phyloP scores from a whole-genome alignment of 306 rosid genomes.

The Medicago ruthenica region DNA sequence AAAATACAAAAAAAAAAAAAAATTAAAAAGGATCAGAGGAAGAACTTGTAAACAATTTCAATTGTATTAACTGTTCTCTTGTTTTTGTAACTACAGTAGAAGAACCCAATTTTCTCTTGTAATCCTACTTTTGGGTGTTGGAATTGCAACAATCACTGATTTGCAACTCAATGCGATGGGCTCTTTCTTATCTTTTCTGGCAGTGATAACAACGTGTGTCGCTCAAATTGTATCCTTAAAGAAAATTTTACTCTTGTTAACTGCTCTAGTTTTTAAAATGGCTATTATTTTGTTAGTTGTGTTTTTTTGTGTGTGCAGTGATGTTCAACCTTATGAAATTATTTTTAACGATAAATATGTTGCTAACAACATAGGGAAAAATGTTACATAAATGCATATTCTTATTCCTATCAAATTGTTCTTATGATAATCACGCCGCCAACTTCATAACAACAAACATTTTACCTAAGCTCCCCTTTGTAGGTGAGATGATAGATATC shows the following conservation, averaged over 20 bases:
- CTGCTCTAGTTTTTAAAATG: conserved; percentile 1
- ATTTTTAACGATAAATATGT: conserved; percentile 1
- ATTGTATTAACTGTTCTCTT: conserved; percentile 38
- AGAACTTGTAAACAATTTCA: too few relatives aligned
- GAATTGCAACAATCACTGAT: conserved; percentile 93
- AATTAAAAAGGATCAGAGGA: too few relatives aligned
- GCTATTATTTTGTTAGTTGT: background rate
- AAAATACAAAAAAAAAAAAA: too few relatives aligned
- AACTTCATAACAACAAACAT: background rate
- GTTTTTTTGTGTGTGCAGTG: background rate
- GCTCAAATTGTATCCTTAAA: conserved; percentile 95
- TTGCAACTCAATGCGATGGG: conserved; percentile 91
- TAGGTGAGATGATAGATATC: conserved; percentile 3
- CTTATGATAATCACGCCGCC: background rate
- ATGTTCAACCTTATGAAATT: background rate
- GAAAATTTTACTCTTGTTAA: conserved; percentile 13
- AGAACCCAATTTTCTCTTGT: conserved; percentile 77
- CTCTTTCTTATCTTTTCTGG: conserved; percentile 79
- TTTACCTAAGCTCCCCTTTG: conserved; percentile 1
- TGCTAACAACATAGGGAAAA: background rate
- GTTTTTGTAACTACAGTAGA: conserved; percentile 44
- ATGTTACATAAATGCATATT: conserved; percentile 4
- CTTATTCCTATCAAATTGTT: conserved; percentile 4
- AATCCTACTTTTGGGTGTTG: conserved; percentile 87
- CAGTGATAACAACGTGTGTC: conserved; percentile 86